phyloP scores from a whole-genome alignment of 139 green algal species.

The Micromonas commoda region DNA sequence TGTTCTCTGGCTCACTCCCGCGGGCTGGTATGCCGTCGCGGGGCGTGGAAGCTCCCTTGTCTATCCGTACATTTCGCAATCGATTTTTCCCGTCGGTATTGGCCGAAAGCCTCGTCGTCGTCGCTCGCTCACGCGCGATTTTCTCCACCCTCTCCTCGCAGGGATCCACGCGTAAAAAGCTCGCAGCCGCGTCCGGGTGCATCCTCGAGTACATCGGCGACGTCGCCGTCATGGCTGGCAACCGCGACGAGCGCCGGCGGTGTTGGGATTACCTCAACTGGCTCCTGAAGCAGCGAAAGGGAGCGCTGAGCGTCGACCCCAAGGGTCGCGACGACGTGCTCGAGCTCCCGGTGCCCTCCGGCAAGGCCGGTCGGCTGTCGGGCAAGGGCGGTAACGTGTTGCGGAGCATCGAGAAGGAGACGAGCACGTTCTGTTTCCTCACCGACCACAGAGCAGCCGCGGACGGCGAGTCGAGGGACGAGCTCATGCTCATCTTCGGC shows the following conservation, averaged over 20 bases:
- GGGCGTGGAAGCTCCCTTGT: constrained; percentile 13
- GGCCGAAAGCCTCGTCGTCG: too few species aligned
- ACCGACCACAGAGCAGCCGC: neutral
- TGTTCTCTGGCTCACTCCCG: constrained; percentile 14
- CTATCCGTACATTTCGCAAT: constrained; percentile 21
- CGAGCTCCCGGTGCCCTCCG: neutral
- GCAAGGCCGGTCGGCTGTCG: neutral
- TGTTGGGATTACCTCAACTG: constrained; percentile 25
- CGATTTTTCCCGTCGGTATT: too few species aligned
- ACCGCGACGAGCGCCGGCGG: neutral
- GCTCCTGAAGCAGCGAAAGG: constrained; percentile 15
- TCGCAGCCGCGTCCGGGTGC: constrained; percentile 8
- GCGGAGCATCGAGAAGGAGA: neutral
- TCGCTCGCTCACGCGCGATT: too few species aligned
- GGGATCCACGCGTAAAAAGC: constrained; percentile 24
- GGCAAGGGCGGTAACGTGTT: neutral
- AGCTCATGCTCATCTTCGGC: constrained; percentile 1
- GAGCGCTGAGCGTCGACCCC: neutral
- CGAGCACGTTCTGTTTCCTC: neutral
- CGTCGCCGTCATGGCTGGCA: constrained; percentile 11
- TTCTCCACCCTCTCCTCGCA: neutral
- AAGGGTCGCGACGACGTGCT: neutral
- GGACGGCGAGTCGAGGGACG: neutral
- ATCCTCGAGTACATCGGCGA: constrained; percentile 22
- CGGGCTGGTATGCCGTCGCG: constrained; percentile 19